Percentiles rank a stretch among this genome's conserved stretches.
Evolutionary conservation across 2,329 filamentous ascomycete genomes (phyloP).

Genomic region (Neonectria ditissima): DNA sequence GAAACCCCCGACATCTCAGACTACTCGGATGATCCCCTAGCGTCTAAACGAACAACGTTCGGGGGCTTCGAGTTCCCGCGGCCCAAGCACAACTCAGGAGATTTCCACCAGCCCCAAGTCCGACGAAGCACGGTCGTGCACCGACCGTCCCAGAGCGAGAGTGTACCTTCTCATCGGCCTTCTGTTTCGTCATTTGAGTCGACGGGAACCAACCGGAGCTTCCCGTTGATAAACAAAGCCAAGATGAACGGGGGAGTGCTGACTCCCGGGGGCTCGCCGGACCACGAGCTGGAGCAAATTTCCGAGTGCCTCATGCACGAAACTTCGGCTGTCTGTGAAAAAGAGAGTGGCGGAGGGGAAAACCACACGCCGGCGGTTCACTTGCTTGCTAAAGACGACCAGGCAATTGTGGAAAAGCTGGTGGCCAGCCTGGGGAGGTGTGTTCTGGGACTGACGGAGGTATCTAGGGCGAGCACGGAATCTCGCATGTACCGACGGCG

Average conservation of each 20-base stretch:
- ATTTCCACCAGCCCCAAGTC: conserved; percentile 33
- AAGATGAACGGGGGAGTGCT: conserved; percentile 60
- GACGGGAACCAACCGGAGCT: conserved; percentile 70
- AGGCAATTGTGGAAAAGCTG: conserved; percentile 69
- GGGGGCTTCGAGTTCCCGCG: conserved; percentile 43
- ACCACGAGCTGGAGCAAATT: conserved; percentile 61
- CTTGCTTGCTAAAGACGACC: conserved; percentile 66
- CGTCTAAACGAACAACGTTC: conserved; percentile 42
- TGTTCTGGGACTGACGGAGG: conserved; percentile 68
- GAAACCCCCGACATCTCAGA: conserved; percentile 36
- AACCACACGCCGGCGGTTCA: conserved; percentile 58
- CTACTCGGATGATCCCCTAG: conserved; percentile 36
- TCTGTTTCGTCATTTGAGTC: conserved; percentile 70
- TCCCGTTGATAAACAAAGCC: conserved; percentile 68
- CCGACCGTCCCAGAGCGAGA: conserved; percentile 45
- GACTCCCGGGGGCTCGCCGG: conserved; percentile 59
- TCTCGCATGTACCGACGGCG: conserved; percentile 74
- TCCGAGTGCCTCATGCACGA: conserved; percentile 63
- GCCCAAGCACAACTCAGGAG: conserved; percentile 43
- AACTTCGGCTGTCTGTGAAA: conserved; percentile 57
- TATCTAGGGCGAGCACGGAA: conserved; percentile 66
- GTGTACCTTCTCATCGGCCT: conserved; percentile 51
- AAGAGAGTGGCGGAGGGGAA: conserved; percentile 44
- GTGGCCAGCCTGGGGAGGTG: conserved; percentile 71
- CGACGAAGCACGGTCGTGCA: conserved; percentile 57